Conservation (phyloP, 257 asterid genomes). For the Paraleonurus japonicus region DNA sequence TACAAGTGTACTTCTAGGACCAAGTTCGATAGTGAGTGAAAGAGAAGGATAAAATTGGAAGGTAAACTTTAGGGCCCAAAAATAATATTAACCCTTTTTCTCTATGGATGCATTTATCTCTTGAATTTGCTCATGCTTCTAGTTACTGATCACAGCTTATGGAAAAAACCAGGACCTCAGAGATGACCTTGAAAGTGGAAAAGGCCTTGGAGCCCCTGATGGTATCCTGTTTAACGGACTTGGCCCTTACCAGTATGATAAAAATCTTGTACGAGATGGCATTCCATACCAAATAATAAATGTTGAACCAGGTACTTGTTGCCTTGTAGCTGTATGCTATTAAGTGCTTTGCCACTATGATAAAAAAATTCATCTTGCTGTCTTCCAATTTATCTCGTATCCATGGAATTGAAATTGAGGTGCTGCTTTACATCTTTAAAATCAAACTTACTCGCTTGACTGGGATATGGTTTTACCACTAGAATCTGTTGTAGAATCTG, state of each 20-base stretch:
- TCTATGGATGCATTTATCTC: neutral
- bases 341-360: neutral
- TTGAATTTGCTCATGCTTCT: slow-evolving; percentile 15
- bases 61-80: too few relatives aligned
- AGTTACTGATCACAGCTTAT: slow-evolving; percentile 34
- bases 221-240: slow-evolving; percentile 76
- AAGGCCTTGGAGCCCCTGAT: slow-evolving; percentile 73
- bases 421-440: too few relatives aligned
- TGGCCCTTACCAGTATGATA: slow-evolving; percentile 83
- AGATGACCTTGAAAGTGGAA: slow-evolving; percentile 54
- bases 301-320: slow-evolving; percentile 72
- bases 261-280: slow-evolving; percentile 54
- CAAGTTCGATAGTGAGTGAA: too few relatives aligned
- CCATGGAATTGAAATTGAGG: too few relatives aligned
- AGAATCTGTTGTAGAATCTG: neutral
- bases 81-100: too few relatives aligned
- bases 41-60: too few relatives aligned
- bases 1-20: too few relatives aligned
- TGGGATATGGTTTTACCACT: neutral
- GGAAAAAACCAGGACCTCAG: slow-evolving; percentile 65
- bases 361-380: too few relatives aligned
- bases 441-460: too few relatives aligned
- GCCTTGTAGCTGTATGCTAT: neutral
- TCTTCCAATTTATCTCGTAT: too few relatives aligned
- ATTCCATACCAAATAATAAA: slow-evolving; percentile 58